A percentile compares a stretch with the other conserved stretches of the same genome.
Conservation (phyloP, 352 stramenopile species). For the Phytophthora nicotianae region DNA sequence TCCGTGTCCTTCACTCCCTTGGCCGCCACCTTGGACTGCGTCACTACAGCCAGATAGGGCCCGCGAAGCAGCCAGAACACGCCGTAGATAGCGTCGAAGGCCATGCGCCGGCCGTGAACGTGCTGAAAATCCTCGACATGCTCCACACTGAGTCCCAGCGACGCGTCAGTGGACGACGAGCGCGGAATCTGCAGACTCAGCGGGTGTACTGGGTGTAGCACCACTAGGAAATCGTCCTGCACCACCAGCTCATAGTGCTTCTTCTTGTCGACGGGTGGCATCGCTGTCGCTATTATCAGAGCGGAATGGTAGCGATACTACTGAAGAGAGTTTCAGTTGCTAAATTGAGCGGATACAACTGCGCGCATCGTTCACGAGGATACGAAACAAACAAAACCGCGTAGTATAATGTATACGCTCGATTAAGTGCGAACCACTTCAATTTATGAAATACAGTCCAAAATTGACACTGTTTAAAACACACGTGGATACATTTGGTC, state of each 20-base stretch:
- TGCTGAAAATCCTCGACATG: conserved; percentile 66
- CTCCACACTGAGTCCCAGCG: conserved; percentile 61
- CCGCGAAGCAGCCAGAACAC: conserved; percentile 74
- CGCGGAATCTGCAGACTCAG: conserved; percentile 61
- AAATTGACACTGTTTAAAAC: too few relatives aligned
- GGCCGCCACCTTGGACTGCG: conserved; percentile 62
- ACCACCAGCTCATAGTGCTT: conserved; percentile 67
- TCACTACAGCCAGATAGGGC: conserved; percentile 75
- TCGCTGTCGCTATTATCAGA: not conserved
- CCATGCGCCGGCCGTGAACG: conserved; percentile 73
- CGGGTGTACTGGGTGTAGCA: conserved; percentile 54
- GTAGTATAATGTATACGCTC: not conserved
- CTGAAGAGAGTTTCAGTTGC: conserved; percentile 4
- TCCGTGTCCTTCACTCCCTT: conserved; percentile 56
- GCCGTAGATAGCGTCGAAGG: conserved; percentile 82
- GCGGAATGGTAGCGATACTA: not conserved
- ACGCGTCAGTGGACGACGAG: conserved; percentile 27
- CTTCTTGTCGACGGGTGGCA: conserved; percentile 35
- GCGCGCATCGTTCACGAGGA: conserved; percentile 2
- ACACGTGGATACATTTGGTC: not conserved
- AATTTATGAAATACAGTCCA: conserved; percentile 6
- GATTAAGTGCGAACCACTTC: conserved; percentile 22
- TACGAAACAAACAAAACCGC: conserved; percentile 9
- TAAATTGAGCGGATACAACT: not conserved
- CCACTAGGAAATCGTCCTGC: conserved; percentile 72